Evolutionary conservation across 2,329 filamentous ascomycete genomes (phyloP), one percentile per base, ranked within the genome.

Genomic region (Massarina eburnea): DNA sequence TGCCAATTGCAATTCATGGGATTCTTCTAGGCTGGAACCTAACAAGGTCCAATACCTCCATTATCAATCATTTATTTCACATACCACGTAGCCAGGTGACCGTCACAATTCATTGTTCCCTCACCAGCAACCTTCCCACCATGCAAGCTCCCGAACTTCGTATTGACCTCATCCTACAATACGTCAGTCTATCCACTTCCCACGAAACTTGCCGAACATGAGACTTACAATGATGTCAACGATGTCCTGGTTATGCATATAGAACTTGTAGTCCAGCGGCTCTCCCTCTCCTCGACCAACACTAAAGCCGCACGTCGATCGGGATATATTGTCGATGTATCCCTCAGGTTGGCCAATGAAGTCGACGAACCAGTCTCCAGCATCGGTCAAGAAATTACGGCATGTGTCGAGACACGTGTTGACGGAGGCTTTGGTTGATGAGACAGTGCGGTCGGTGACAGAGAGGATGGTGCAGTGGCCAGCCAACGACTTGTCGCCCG

Each of bases 161-260:
- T 47, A 3, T 43, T 47, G 3, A 55, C 56, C 39, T 59, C 56
- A 33, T 58, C 58, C 3, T 38, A 38, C 21, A 3, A 38, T 3
- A 21, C 2, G 4, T 24, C 18, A 38, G 15, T 24, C 27, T 4
- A 26, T 22, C 19, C 5, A 38, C 10, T 8, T 4, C 34, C 8
- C 8, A 20, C 5, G 21, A 37, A 37, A 12, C 33, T 18, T 7
- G 22, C 7, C 4, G 18, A 9, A 20, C 35, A 38, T n/a, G n/a
- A n/a, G n/a, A 38, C 35, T 38, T 10, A 38, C 37, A 39, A 61
- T 12, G 12, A 61, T 54, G 40, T 57, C 52, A 7, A 52, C 48
- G 30, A 61, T 61, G 39, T 59, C 58, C 41, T 61, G 56, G 22
- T 61, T 58, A 20, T 55, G 19, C 54, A 61, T 55, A 4, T 29